Evolutionary conservation across 192 early-diverging fungal genomes (phyloP).

Genomic region (Backusella macrospora): DNA sequence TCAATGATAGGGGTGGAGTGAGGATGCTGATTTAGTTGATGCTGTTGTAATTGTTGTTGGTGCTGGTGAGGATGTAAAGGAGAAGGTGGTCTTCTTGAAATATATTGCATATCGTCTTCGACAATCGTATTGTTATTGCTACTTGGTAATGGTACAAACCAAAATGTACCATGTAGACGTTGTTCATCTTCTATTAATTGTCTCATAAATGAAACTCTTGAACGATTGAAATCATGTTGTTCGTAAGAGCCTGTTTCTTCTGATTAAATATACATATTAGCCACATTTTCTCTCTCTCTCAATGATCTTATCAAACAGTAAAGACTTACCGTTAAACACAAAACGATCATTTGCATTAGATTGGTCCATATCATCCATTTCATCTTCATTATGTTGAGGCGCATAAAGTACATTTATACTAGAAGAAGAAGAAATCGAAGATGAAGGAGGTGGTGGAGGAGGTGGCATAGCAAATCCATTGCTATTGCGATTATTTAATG

Average conservation of each 20-base stretch:
- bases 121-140: background rate
- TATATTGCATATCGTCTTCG: background rate
- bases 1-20: background rate
- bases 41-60: background rate
- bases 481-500: background rate
- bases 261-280: background rate
- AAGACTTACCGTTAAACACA: background rate
- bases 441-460: background rate
- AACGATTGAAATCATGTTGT: background rate
- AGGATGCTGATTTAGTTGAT: background rate
- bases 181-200: background rate
- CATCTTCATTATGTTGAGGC: background rate
- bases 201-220: background rate
- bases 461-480: background rate
- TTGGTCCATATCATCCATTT: background rate
- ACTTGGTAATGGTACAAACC: background rate
- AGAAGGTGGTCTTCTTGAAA: background rate
- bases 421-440: background rate
- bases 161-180: slow-evolving; percentile 1
- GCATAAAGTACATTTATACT: background rate
- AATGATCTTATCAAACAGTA: background rate
- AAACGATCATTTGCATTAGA: background rate
- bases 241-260: slow-evolving; percentile 9
- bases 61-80: background rate
- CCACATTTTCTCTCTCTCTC: background rate